These are phyloP conservation scores for Metschnikowia borealis DNA, from an alignment of 805 yeast species.

Conservation along the genomic window DNA sequence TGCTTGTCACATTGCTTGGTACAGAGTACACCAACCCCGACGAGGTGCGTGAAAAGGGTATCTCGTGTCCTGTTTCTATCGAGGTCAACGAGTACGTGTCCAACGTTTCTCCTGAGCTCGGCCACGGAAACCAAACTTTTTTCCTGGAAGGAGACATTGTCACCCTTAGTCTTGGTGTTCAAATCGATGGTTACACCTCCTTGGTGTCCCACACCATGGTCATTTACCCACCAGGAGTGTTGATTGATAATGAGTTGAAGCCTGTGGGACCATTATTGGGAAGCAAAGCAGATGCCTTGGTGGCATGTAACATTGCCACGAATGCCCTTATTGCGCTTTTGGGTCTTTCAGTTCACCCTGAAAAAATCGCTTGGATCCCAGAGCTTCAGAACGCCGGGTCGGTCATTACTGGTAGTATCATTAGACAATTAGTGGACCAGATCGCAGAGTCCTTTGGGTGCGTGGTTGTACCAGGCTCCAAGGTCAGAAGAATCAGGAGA, in stretches of 20 bases:
- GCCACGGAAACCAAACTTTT: conserved; percentile 42
- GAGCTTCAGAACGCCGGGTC: conserved; percentile 21
- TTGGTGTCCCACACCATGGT: conserved; percentile 83
- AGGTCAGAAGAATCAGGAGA: conserved; percentile 86
- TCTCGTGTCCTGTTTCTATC: conserved; percentile 85
- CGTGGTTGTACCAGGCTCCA: conserved; percentile 86
- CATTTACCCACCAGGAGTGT: conserved; percentile 64
- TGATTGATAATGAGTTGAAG: conserved; percentile 27
- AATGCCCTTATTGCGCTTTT: conserved; percentile 79
- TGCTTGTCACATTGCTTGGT: conserved; percentile 55
- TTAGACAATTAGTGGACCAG: conserved; percentile 77
- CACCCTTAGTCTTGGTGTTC: conserved; percentile 82
- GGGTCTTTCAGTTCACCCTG: conserved; percentile 71
- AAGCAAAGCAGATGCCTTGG: conserved; percentile 78
- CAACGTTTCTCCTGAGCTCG: conserved; percentile 86
- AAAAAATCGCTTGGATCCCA: conserved; percentile 46
- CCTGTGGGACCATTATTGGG: conserved; percentile 84
- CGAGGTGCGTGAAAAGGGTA: conserved; percentile 76
- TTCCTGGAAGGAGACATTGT: conserved; percentile 79
- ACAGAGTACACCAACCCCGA: conserved; percentile 55
- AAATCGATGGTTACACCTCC: conserved; percentile 93
- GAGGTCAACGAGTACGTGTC: conserved; percentile 74
- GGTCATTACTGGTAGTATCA: conserved; percentile 59
- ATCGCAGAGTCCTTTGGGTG: conserved; percentile 83
- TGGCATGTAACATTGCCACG: conserved; percentile 85